Evolutionary conservation across 345 rosid species (phyloP).

Genomic region (Corchorus olitorius): DNA sequence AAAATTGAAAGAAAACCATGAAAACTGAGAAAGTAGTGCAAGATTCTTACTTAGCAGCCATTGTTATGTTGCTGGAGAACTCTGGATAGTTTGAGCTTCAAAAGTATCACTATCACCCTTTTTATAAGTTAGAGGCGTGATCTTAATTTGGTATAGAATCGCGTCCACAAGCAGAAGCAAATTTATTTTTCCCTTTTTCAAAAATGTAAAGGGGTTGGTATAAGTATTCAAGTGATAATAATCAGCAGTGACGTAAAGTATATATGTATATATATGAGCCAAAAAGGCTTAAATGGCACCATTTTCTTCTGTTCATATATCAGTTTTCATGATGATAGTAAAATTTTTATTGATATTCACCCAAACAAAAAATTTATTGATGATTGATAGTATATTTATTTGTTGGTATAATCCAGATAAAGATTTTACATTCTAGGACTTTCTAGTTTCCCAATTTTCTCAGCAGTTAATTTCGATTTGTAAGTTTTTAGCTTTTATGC

Average conservation of each 20-base stretch:
- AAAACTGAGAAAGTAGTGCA: neutral
- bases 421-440: no score
- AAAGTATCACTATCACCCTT: no score
- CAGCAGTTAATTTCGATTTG: neutral
- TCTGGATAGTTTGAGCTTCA: neutral
- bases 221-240: neutral
- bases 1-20: neutral
- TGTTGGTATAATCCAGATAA: no score
- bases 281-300: no score
- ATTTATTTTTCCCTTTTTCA: neutral
- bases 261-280: no score
- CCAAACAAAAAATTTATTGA: no score
- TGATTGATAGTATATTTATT: no score
- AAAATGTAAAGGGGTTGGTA: no score
- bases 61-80: neutral
- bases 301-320: no score
- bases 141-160: neutral
- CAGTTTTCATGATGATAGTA: no score
- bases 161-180: neutral
- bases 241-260: slow-evolving; percentile 13
- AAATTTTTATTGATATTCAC: no score
- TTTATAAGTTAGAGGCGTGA: neutral
- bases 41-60: slow-evolving; percentile 41
- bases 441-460: neutral
- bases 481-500: no score